Conservation (phyloP, 1,284 basidiomycete species). For the Tetrapyrgos nigripes region DNA sequence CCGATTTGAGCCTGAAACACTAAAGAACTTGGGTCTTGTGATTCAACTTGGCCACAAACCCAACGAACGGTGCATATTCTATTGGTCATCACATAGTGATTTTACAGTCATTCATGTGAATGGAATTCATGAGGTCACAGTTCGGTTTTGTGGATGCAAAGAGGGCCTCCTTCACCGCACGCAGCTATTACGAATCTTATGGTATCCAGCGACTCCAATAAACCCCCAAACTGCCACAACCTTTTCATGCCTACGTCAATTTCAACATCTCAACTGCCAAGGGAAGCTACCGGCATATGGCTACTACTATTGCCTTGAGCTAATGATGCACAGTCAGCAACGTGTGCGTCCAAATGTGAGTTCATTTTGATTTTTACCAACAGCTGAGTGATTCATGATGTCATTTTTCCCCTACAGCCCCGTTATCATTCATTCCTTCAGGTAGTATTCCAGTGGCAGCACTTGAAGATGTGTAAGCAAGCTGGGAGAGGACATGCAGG, state of each 20-base stretch:
- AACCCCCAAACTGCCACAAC: constrained; percentile 15
- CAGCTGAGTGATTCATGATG: background rate
- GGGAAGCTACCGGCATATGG: constrained; percentile 10
- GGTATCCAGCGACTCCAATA: constrained; percentile 7
- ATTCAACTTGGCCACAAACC: constrained; percentile 14
- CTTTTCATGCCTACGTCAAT: constrained; percentile 10
- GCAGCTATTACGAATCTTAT: constrained; percentile 2
- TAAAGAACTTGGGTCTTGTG: background rate
- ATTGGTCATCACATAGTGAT: background rate
- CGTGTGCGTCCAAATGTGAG: background rate
- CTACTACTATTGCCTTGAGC: constrained; percentile 19
- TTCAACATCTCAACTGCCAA: constrained; percentile 20
- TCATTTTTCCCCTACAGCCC: background rate
- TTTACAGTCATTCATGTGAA: constrained; percentile 12
- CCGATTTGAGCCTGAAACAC: background rate
- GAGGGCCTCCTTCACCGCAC: background rate
- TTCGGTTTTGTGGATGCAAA: constrained; percentile 13
- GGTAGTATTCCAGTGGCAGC: constrained; percentile 15
- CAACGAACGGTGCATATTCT: constrained; percentile 4
- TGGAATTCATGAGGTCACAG: constrained; percentile 9
- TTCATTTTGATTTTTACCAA: background rate
- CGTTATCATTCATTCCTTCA: background rate
- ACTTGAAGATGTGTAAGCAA: constrained; percentile 18
- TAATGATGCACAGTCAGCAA: constrained; percentile 6
- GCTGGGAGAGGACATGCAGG: constrained; percentile 18